Conservation (phyloP, 1,139 yeast genomes). For the Hyphopichia buzzinii region DNA sequence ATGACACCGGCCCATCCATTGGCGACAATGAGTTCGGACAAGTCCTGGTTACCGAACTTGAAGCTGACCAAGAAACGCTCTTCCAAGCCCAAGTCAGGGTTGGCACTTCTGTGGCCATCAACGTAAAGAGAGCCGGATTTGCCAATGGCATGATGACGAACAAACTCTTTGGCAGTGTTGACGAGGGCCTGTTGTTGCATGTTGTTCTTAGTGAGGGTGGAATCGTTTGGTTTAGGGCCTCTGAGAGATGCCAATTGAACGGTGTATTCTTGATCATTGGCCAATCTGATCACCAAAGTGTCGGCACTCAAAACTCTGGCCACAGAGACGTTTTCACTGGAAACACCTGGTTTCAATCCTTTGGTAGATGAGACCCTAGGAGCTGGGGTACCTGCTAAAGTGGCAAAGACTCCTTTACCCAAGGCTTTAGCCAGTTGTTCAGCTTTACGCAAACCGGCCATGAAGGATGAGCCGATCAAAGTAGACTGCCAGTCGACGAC, state of each 20-base stretch:
- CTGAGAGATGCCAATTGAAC: constrained; percentile 75
- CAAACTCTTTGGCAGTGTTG: constrained; percentile 69
- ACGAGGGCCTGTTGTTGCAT: constrained; percentile 49
- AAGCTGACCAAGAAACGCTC: constrained; percentile 63
- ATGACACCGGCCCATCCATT: constrained; percentile 78
- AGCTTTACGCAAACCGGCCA: constrained; percentile 61
- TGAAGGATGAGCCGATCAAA: constrained; percentile 63
- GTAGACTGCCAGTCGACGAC: constrained; percentile 82
- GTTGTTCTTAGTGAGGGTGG: constrained; percentile 44
- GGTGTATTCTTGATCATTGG: constrained; percentile 49
- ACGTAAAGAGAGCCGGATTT: constrained; percentile 58
- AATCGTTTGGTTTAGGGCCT: constrained; percentile 66
- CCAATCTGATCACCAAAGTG: constrained; percentile 53
- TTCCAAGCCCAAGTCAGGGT: constrained; percentile 55
- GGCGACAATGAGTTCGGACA: constrained; percentile 60
- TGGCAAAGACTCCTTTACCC: constrained; percentile 64
- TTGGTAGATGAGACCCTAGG: constrained; percentile 14
- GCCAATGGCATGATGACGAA: constrained; percentile 67
- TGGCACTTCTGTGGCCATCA: constrained; percentile 66
- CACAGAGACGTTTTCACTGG: constrained; percentile 52
- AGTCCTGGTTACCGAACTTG: constrained; percentile 49
- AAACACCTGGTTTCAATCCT: constrained; percentile 42
- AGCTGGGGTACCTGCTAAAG: constrained; percentile 20
- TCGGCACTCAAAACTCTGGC: constrained; percentile 68
- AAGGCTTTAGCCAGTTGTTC: constrained; percentile 65